Evolutionary conservation across 768 basidiomycete genomes (phyloP).

Genomic region (Mycena rosella): DNA sequence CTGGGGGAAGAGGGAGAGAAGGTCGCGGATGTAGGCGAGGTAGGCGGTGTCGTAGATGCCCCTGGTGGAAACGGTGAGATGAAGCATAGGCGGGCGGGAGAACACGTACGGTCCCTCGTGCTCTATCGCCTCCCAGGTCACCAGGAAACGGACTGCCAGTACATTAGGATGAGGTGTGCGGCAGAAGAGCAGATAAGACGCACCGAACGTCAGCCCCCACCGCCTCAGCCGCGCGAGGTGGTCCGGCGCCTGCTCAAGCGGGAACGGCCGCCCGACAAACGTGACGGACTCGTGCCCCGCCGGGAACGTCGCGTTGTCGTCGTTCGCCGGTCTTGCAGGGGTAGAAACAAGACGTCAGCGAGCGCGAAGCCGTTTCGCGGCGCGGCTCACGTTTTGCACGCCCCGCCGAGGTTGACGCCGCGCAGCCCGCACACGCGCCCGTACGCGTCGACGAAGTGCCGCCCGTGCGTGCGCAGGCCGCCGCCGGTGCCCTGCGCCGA

Average conservation of each 20-base stretch:
- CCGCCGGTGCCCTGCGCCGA: constrained; percentile 68
- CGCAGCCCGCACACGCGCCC: constrained; percentile 85
- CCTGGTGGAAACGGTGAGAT: constrained; percentile 51
- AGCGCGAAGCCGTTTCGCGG: constrained; percentile 55
- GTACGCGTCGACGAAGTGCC: constrained; percentile 85
- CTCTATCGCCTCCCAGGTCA: constrained; percentile 98
- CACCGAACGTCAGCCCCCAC: constrained; percentile 88
- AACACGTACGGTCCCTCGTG: constrained; percentile 88
- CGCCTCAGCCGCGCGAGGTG: constrained; percentile 84
- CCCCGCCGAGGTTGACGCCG: constrained; percentile 90
- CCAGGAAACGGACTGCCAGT: constrained; percentile 77
- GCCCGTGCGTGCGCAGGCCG: constrained; percentile 69
- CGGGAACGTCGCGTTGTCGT: constrained; percentile 78
- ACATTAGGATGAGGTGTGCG: too few species aligned
- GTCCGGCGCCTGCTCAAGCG: constrained; percentile 87
- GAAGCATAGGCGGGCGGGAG: background rate
- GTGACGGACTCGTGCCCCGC: constrained; percentile 73
- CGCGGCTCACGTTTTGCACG: constrained; percentile 80
- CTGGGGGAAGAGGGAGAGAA: constrained; percentile 77
- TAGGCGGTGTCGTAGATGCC: constrained; percentile 90
- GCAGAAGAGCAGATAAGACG: too few species aligned
- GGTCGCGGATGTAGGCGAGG: constrained; percentile 77
- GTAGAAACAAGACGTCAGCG: constrained; percentile 25
- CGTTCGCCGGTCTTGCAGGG: constrained; percentile 61
- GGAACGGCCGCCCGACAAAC: constrained; percentile 93